Conservation (phyloP, 1,139 yeast genomes). For the Meyerozyma guilliermondii region DNA sequence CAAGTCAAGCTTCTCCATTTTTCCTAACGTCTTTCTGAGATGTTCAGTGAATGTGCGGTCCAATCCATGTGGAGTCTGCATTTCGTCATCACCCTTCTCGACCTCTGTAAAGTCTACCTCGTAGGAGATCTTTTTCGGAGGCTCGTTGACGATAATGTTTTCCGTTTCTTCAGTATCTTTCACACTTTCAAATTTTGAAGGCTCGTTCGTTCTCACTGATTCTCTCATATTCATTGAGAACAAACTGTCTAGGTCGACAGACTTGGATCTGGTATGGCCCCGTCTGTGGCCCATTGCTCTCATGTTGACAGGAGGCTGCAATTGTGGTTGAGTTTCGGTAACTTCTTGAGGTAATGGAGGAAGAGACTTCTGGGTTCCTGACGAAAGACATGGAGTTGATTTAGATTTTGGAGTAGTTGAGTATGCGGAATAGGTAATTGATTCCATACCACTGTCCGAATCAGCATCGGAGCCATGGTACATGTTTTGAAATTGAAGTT, state of each 20-base stretch:
- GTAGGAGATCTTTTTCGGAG: conserved; percentile 34
- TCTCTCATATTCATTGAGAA: neutral
- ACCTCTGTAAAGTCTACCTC: conserved; percentile 41
- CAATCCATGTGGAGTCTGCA: neutral
- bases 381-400: conserved; percentile 2
- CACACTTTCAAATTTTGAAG: neutral
- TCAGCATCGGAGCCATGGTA: conserved; percentile 18
- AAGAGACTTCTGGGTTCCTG: neutral
- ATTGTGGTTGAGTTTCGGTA: neutral
- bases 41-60: conserved; percentile 1
- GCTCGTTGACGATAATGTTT: conserved; percentile 30
- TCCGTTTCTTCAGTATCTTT: conserved; percentile 6
- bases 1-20: neutral
- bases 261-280: conserved; percentile 3
- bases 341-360: conserved; percentile 3
- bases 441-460: conserved; percentile 27
- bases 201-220: neutral
- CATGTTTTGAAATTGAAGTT: conserved; percentile 22
- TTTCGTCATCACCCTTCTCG: conserved; percentile 9
- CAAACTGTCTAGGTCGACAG: conserved; percentile 2
- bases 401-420: conserved; percentile 4
- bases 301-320: neutral
- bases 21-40: neutral
- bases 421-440: conserved; percentile 13
- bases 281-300: neutral